Base-by-base conservation (phyloP, 805 yeast species). In the Kodamaea kakaduensis region DNA sequence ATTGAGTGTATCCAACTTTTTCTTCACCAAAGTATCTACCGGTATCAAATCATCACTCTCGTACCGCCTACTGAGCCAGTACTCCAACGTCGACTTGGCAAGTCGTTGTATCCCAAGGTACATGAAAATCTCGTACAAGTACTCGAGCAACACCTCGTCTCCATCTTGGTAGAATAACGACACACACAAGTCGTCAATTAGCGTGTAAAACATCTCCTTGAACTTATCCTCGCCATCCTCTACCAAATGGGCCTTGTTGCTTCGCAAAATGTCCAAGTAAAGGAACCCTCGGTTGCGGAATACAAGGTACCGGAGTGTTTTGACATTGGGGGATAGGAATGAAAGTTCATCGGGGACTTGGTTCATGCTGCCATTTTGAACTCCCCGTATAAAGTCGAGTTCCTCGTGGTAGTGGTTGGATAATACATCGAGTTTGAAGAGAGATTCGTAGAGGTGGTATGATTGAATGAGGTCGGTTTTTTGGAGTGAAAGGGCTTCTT, bases 241-340 rank as follows among this genome's bases (percentile, higher is more conserved):
- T 4, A 31, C 9, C 5, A 31, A 14, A 3, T 19, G 12, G 12
- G 27, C 13, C 5, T 13, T 18, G 12, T 47, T 47, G 5, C 36
- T 26, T 31, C 44, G 58, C 43, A 66, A 44, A 5, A 65, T 54
- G 19, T 69, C 64, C 17, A 84, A 69, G 41, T 78, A 73, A 20
- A 86, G 68, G 47, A 86, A 70, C 0, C 95, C 96, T 38, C 95
- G 64, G 52, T 90, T 93, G 45, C 96, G 72, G 52, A 78, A 78
- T 1, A 83, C 81, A 46, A 93, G 64, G 50, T 84, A 88, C 34
- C 95, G 71, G 21, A 93, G 64, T 8, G 79, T 73, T 45, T 81
- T 78, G 16, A 89, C 73, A 2, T 84, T 77, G 1, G 94, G 90
- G 0, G 90, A 77, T 4, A 72, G 49, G 13, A 67, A 63, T 3